Evolutionary conservation across 2,329 filamentous ascomycete genomes (phyloP), one percentile per base, ranked within the genome.

Genomic region (Lachnellula cervina): DNA sequence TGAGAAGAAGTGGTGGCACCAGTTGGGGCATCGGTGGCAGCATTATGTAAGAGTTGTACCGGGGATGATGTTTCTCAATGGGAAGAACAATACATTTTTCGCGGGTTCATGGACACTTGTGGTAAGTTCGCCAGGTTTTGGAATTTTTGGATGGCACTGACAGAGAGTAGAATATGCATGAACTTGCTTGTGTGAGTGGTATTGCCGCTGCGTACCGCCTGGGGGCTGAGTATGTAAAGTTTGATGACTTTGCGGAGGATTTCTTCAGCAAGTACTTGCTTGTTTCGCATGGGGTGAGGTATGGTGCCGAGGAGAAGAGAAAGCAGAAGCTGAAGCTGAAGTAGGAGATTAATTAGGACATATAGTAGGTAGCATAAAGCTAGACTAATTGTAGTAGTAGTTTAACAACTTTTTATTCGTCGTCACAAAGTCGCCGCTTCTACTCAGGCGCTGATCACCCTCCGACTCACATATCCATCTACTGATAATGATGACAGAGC

Each of bases 151-250:
- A 34, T 23, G 38, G 46, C 11, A 51, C 14, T 54, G 14, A 16
- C 40, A n/a, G 16, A 49, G 65, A 73, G 73, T 56, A 80, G 80
- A 86, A 86, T 60, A 83, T 83, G 63, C 83, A 90, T 62, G 87
- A 90, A 65, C 76, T 88, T 9, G 87, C 87, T 1, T 84, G 84
- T 55, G 84, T 90, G 49, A 83, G 80, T 54, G 86, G 87, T 0
- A 87, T 89, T 48, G 83, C 85, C 4, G 87, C 86, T 2, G 87
- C 86, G 0, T 87, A 87, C 52, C 80, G 82, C 47, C 73, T 89
- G 0, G 87, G 87, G 0, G 87, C 86, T 0, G 73, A 77, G 1
- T 89, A 89, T 63, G 74, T 75, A 1, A 80, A 79, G 57, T 75
- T 87, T 14, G 82, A 87, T 64, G 74, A 78, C 72, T 70, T 78